Conservation (phyloP, 1,284 basidiomycete genomes). For the Ceratobasidium sp. region DNA sequence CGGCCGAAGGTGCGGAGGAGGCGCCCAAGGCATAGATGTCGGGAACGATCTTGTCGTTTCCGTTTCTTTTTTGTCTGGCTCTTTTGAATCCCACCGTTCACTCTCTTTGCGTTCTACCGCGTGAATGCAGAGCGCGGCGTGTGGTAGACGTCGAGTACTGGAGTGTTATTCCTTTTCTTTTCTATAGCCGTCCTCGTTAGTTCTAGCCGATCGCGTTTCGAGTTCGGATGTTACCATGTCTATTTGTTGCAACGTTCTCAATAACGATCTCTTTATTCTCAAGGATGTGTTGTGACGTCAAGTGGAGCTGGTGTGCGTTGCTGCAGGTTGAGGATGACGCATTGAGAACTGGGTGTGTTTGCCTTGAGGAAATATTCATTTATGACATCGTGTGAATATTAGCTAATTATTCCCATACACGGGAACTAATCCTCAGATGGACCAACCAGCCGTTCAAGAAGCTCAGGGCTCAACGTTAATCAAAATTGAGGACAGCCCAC, state of each 20-base stretch:
- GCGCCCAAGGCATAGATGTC: slow-evolving; percentile 28
- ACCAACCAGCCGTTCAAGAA: no score
- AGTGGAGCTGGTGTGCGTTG: not conserved
- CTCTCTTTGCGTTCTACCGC: slow-evolving; percentile 39
- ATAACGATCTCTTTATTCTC: slow-evolving; percentile 31
- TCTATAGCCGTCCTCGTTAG: slow-evolving; percentile 22
- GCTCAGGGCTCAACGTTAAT: no score
- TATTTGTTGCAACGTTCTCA: slow-evolving; percentile 38
- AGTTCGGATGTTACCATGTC: slow-evolving; percentile 40
- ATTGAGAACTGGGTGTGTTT: no score
- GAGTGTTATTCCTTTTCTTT: not conserved
- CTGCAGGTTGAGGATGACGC: not conserved
- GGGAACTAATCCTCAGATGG: no score
- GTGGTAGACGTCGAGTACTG: slow-evolving; percentile 30
- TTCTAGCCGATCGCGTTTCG: slow-evolving; percentile 23
- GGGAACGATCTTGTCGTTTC: not conserved
- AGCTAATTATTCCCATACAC: no score
- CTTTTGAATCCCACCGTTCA: slow-evolving; percentile 31
- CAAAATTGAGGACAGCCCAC: no score
- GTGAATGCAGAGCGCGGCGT: slow-evolving; percentile 44
- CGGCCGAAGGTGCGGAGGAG: slow-evolving; percentile 3
- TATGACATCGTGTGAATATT: no score
- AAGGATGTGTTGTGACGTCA: not conserved
- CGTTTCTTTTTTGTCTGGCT: not conserved
- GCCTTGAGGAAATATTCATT: no score